phyloP scores from a whole-genome alignment of 2,329 filamentous ascomycete genomes.

The Aspergillus fumigatus region DNA sequence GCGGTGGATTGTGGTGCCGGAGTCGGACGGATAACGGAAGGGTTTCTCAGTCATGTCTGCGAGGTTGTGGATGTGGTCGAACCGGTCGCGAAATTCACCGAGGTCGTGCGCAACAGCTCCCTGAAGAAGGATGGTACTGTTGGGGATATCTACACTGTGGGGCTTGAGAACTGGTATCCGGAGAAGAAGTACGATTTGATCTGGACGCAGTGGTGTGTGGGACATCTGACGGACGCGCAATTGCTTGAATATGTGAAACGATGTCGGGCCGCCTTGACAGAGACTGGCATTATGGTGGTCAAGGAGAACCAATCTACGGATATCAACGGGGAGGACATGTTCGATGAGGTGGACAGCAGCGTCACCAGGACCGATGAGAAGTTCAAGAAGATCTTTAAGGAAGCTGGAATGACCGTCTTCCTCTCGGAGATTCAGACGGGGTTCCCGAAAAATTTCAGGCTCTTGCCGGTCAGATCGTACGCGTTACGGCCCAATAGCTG shows the following conservation, averaged over 20 bases:
- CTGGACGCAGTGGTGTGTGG: conserved; percentile 88
- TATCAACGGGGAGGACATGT: conserved; percentile 57
- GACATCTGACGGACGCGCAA: conserved; percentile 72
- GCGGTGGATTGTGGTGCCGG: conserved; percentile 61
- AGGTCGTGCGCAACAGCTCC: conserved; percentile 45
- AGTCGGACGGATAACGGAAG: conserved; percentile 77
- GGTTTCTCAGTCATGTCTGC: conserved; percentile 68
- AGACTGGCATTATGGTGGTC: conserved; percentile 55
- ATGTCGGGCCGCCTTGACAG: conserved; percentile 50
- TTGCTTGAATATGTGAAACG: conserved; percentile 62
- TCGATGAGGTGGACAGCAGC: conserved; percentile 69
- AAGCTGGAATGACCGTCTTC: conserved; percentile 65
- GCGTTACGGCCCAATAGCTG: conserved; percentile 56
- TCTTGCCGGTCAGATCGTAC: conserved; percentile 75
- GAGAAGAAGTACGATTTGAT: conserved; percentile 66
- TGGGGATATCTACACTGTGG: conserved; percentile 65
- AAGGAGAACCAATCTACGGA: conserved; percentile 73
- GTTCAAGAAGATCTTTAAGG: conserved; percentile 64
- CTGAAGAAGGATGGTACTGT: conserved; percentile 44
- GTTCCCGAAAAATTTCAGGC: conserved; percentile 55
- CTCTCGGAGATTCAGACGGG: conserved; percentile 68
- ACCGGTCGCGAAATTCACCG: conserved; percentile 77
- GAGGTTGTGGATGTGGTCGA: conserved; percentile 76
- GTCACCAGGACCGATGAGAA: conserved; percentile 73
- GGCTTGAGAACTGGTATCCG: conserved; percentile 67